Conservation (phyloP, 768 basidiomycete species). For the Auricularia heimuer region DNA sequence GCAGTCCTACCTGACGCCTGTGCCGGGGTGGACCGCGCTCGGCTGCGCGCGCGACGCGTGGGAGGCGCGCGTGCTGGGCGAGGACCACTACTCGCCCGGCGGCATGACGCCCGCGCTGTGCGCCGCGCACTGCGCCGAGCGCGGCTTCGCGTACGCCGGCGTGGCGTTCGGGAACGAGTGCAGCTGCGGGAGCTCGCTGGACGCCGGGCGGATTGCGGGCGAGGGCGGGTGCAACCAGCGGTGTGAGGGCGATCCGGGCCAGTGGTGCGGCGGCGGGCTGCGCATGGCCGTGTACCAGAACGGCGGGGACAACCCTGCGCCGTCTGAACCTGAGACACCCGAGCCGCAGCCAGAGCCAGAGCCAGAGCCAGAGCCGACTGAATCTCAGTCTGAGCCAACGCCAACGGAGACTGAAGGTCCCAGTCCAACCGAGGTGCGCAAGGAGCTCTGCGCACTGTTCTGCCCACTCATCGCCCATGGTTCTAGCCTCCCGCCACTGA, state of each 20-base stretch:
- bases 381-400: too few relatives aligned
- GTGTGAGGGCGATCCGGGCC: not conserved
- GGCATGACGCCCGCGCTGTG: slow-evolving; percentile 2
- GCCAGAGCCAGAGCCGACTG: too few relatives aligned
- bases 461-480: too few relatives aligned
- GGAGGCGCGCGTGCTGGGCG: not conserved
- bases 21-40: not conserved
- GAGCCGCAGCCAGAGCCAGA: too few relatives aligned
- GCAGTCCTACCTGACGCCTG: not conserved
- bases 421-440: too few relatives aligned
- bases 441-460: too few relatives aligned
- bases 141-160: slow-evolving; percentile 18
- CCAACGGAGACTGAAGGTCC: too few relatives aligned
- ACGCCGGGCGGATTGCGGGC: not conserved
- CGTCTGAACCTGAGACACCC: too few relatives aligned
- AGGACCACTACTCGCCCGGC: not conserved
- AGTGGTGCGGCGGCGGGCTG: too few relatives aligned
- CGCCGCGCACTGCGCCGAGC: not conserved
- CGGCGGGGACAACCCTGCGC: too few relatives aligned
- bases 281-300: too few relatives aligned
- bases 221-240: not conserved
- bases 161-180: slow-evolving; percentile 19
- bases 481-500: too few relatives aligned
- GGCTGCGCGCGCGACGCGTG: not conserved
- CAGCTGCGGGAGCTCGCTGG: slow-evolving; percentile 12